Evolutionary conservation across 495 filamentous ascomycete species (phyloP), one percentile per base, ranked within the genome.

Genomic region (Hypoxylon rickii): DNA sequence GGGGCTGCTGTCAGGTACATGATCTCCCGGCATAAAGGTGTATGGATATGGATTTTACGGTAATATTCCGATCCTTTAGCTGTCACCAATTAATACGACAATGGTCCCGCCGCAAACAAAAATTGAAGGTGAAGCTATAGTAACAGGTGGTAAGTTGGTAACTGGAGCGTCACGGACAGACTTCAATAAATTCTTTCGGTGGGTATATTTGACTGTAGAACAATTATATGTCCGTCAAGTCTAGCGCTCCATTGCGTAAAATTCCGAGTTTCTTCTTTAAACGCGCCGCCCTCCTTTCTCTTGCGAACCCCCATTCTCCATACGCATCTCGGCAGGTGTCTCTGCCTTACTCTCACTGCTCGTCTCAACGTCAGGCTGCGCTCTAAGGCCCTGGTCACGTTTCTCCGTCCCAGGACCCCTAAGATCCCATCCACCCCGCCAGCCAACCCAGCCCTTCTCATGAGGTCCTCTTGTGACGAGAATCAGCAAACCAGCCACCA

Each of bases 381-480:
- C 21, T 0, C 40, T 26, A 20, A 47, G 13, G 43, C 38, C 15
- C 33, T 44, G 37, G 8, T 12, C 33, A 16, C 41, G 77, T 34
- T 54, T 61, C 37, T 81, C 70, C 11, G 19, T 21, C 17, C 32
- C 44, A 1, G 48, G 44, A 2, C 43, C 48, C 1, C 49, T 36
- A 15, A 67, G 12, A 41, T 42, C 65, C 78, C 81, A 83, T 0
- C 86, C 86, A 6, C 86, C 86, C 18, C 70, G 55, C 87, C 87
- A 89, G 0, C 86, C 87, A 12, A 88, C 33, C 87, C 86, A 89
- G 1, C 80, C 65, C 51, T 61, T 79, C 73, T 88, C 85, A 60
- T 76, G 72, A 15, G 88, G 88, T 0, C 84, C 85, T 37, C 84
- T 76, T 13, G 65, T 45, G 21, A 76, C 63, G 41, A 76, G 73